phyloP scores from a whole-genome alignment of 768 basidiomycete genomes.

The Pleurotus eryngii region DNA sequence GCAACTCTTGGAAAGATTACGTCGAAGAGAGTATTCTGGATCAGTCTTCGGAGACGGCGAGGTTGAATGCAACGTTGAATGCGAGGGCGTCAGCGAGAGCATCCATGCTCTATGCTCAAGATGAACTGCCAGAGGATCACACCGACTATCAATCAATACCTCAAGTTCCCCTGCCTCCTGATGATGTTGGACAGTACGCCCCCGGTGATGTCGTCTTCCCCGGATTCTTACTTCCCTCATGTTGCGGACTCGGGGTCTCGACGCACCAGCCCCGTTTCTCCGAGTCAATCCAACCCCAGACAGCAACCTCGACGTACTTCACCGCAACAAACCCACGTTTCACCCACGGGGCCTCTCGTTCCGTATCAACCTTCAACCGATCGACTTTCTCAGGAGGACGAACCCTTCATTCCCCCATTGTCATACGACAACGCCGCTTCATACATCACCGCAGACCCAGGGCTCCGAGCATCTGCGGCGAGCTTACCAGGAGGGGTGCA shows the following conservation, averaged over 20 bases:
- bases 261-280: constrained; percentile 6
- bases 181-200: neutral
- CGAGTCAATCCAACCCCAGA: neutral
- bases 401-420: constrained; percentile 10
- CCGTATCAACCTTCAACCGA: constrained; percentile 2
- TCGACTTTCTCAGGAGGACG: constrained; percentile 7
- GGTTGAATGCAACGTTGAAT: constrained; percentile 5
- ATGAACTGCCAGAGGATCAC: neutral
- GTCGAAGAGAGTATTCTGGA: constrained; percentile 5
- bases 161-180: constrained; percentile 1
- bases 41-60: constrained; percentile 1
- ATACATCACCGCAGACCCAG: neutral
- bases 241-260: neutral
- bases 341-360: neutral
- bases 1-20: neutral
- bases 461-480: neutral
- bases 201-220: constrained; percentile 1
- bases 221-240: neutral
- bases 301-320: constrained; percentile 7
- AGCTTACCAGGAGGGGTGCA: neutral
- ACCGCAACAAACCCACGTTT: neutral
- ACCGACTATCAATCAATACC: constrained; percentile 5
- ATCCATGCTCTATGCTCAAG: neutral
- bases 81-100: neutral
- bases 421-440: neutral